phyloP scores from a whole-genome alignment of 2,329 filamentous ascomycete species.

The Capronia americana region DNA sequence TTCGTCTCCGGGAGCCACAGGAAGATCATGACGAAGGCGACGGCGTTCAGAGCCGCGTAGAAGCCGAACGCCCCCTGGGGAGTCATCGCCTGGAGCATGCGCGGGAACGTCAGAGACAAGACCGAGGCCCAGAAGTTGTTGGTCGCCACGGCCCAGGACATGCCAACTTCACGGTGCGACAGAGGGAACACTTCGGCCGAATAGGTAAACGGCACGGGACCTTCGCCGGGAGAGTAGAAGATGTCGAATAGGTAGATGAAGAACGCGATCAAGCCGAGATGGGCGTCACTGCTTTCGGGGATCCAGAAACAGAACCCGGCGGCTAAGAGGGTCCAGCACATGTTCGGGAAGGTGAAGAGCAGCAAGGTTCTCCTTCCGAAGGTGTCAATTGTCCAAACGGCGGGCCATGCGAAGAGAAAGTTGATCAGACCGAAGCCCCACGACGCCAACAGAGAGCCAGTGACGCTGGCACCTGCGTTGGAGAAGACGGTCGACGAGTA shows the following conservation, averaged over 20 bases:
- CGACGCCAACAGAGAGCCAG: slow-evolving; percentile 66
- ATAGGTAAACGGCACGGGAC: slow-evolving; percentile 70
- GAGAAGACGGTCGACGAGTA: slow-evolving; percentile 68
- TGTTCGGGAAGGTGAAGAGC: slow-evolving; percentile 69
- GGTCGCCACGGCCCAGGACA: slow-evolving; percentile 54
- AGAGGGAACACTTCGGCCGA: slow-evolving; percentile 71
- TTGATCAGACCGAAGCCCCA: slow-evolving; percentile 71
- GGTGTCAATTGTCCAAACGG: slow-evolving; percentile 66
- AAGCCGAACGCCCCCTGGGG: slow-evolving; percentile 66
- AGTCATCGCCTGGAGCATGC: slow-evolving; percentile 55
- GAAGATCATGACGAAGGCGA: slow-evolving; percentile 69
- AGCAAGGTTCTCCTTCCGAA: slow-evolving; percentile 70
- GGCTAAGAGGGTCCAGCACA: slow-evolving; percentile 61
- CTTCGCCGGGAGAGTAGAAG: slow-evolving; percentile 64
- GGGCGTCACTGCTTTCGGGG: slow-evolving; percentile 48
- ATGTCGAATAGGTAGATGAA: slow-evolving; percentile 54
- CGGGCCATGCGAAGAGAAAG: slow-evolving; percentile 70
- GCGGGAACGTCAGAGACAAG: slow-evolving; percentile 58
- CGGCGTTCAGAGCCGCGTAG: slow-evolving; percentile 60
- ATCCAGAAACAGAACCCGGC: slow-evolving; percentile 62
- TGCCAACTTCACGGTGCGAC: slow-evolving; percentile 63
- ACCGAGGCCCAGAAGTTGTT: slow-evolving; percentile 58
- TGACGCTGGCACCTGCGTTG: slow-evolving; percentile 62
- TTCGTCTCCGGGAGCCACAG: slow-evolving; percentile 65
- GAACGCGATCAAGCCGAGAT: slow-evolving; percentile 50